phyloP scores from a whole-genome alignment of 2,329 filamentous ascomycete genomes.

The Ophiostoma populinum region DNA sequence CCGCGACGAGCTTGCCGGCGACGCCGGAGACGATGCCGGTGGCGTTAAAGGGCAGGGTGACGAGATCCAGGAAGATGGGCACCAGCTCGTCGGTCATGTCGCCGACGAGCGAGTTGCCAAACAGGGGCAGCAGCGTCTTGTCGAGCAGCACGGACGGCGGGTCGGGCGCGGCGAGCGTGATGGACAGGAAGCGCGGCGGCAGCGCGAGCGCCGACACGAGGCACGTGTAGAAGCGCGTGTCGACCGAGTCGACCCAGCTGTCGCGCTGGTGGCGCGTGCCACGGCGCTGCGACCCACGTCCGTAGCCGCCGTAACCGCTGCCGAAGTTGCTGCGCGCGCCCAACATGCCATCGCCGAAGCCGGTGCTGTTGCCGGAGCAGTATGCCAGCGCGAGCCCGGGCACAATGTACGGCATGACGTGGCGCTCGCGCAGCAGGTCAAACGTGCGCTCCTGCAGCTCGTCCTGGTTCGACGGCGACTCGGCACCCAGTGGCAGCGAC shows the following conservation, averaged over 20 bases:
- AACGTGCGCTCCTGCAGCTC: constrained; percentile 78
- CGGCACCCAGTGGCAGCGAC: constrained; percentile 22
- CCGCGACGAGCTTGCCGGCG: constrained; percentile 62
- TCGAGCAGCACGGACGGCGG: constrained; percentile 59
- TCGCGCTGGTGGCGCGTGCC: constrained; percentile 6
- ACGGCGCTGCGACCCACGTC: constrained; percentile 7
- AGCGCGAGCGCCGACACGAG: constrained; percentile 40
- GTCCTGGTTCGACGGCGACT: constrained; percentile 57
- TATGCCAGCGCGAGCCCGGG: constrained; percentile 56
- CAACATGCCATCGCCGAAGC: neutral
- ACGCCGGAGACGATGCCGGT: constrained; percentile 94
- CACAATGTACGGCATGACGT: constrained; percentile 57
- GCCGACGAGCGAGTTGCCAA: constrained; percentile 60
- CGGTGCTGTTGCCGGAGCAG: constrained; percentile 52
- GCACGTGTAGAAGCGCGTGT: constrained; percentile 45
- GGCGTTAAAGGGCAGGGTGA: constrained; percentile 64
- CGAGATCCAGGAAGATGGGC: constrained; percentile 78
- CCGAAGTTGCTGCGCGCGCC: neutral
- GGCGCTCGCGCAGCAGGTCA: constrained; percentile 57
- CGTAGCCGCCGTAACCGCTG: neutral
- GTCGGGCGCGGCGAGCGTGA: constrained; percentile 57
- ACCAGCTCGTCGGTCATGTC: constrained; percentile 55
- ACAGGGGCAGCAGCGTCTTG: constrained; percentile 44
- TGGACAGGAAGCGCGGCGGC: constrained; percentile 52
- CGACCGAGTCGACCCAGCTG: constrained; percentile 40